Evolutionary conservation across 495 filamentous ascomycete genomes (phyloP), one percentile per base, ranked within the genome.

Genomic region (Penicillium antarcticum): DNA sequence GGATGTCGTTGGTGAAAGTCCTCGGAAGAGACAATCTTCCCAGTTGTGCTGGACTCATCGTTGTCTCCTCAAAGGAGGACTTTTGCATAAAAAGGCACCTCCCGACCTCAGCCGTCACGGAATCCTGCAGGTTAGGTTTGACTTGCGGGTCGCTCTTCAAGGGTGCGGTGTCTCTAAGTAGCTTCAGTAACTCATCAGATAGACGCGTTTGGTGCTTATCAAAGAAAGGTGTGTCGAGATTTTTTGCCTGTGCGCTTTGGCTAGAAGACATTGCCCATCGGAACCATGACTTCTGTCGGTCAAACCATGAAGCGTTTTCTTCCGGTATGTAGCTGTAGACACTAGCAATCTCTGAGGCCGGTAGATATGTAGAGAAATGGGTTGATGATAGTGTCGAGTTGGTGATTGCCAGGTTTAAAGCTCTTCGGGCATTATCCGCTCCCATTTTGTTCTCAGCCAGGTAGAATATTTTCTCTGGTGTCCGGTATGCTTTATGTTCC

Each of bases 281-380:
- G 49, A 72, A 69, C 73, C 73, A 76, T 29, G 52, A 26, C 34
- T 66, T 68, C 41, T 62, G 52, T n/a, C 56, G 54, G 39, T 74
- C 63, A 43, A 64, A 57, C 65, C 68, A 75, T 6, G 65, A 54
- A 6, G 45, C 48, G 51, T 50, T 58, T 29, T 37, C 16, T 14
- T 57, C 64, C 9, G 58, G 48, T 21, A 52, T 53, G 31, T 68
- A 52, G 33, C 42, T 43, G 19, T 68, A 62, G 6, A 58, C 23
- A 21, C 48, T 57, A 3, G 62, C 57, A 4, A 42, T 38, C 18
- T 71, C 56, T 0, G 64, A 62, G 1, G 68, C 45, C 26, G 70
- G 56, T 17, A 73, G 35, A 42, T 75, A 74, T 9, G 72, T 68
- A 18, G 66, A 67, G 34, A 76, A 76, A 12, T 69, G 65, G 2